These are phyloP conservation scores for Ophiostoma quercus DNA, from an alignment of 2,329 filamentous ascomycete genomes.

Conservation along the genomic window DNA sequence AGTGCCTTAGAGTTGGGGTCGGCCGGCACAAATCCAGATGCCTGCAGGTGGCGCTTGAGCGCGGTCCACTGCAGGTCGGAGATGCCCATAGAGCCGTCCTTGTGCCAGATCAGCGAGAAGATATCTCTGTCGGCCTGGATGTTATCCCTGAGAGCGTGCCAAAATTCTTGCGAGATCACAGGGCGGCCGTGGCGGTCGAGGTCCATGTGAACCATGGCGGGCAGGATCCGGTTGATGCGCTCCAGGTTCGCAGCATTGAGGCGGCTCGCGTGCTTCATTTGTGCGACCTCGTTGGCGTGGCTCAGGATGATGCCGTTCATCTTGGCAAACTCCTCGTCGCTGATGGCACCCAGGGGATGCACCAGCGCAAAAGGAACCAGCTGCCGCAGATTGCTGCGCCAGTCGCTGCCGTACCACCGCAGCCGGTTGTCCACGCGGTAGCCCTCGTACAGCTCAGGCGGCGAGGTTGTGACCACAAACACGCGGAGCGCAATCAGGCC, in stretches of 20 bases:
- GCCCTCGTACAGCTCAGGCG: conserved; percentile 27
- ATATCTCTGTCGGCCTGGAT: conserved; percentile 47
- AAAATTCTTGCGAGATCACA: conserved; percentile 58
- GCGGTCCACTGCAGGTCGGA: conserved; percentile 46
- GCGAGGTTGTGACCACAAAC: conserved; percentile 25
- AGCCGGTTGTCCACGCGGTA: conserved; percentile 28
- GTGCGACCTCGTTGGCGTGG: conserved; percentile 30
- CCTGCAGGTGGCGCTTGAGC: conserved; percentile 40
- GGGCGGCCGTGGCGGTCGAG: conserved; percentile 47
- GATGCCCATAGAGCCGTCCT: conserved; percentile 37
- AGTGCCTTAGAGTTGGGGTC: conserved; percentile 32
- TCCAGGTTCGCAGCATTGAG: conserved; percentile 39
- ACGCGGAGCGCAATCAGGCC: conserved; percentile 24
- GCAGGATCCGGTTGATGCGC: conserved; percentile 48
- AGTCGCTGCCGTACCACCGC: conserved; percentile 29
- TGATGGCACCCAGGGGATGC: conserved; percentile 28
- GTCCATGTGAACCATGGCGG: conserved; percentile 52
- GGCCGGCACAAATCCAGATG: conserved; percentile 30
- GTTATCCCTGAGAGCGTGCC: conserved; percentile 55
- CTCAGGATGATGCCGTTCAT: conserved; percentile 30
- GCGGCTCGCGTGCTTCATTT: conserved; percentile 32
- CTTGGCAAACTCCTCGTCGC: conserved; percentile 28
- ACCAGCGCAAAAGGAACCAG: conserved; percentile 28
- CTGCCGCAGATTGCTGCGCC: conserved; percentile 28
- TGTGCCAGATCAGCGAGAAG: conserved; percentile 42